Percentiles rank a stretch among this genome's conserved stretches.
phyloP scores from a whole-genome alignment of 305 asterid species.

The Solanum hybrid region DNA sequence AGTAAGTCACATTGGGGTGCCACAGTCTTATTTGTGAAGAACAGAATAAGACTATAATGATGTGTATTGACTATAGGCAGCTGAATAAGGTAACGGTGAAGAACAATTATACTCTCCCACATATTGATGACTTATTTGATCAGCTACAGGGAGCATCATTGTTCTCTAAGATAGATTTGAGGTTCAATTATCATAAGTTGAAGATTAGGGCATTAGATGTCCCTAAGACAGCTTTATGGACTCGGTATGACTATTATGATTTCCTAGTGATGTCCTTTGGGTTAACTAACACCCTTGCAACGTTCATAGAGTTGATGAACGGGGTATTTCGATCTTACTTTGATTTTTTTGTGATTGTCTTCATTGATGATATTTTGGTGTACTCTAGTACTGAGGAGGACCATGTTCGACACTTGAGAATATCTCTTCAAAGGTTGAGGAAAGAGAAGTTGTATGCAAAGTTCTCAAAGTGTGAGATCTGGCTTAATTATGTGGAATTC shows the following conservation, averaged over 20 bases:
- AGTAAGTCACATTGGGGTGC: background rate
- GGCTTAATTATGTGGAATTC: background rate
- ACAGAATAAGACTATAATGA: background rate
- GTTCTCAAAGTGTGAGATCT: background rate
- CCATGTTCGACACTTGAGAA: background rate
- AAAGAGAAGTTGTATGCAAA: background rate
- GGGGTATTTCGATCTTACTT: background rate
- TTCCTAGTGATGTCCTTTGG: background rate
- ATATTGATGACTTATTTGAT: background rate
- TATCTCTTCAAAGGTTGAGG: background rate
- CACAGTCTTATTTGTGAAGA: background rate
- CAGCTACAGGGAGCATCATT: background rate
- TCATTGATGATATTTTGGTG: background rate
- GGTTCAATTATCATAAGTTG: background rate
- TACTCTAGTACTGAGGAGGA: background rate
- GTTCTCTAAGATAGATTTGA: background rate
- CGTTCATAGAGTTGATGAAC: background rate
- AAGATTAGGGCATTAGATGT: background rate
- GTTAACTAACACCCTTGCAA: background rate
- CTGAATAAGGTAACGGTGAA: background rate
- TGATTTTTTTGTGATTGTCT: background rate
- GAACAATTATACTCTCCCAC: background rate
- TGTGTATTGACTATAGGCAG: background rate
- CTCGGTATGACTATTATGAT: background rate
- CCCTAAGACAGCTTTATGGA: background rate